phyloP scores from a whole-genome alignment of 306 rosid species.

The Quercus variabilis region DNA sequence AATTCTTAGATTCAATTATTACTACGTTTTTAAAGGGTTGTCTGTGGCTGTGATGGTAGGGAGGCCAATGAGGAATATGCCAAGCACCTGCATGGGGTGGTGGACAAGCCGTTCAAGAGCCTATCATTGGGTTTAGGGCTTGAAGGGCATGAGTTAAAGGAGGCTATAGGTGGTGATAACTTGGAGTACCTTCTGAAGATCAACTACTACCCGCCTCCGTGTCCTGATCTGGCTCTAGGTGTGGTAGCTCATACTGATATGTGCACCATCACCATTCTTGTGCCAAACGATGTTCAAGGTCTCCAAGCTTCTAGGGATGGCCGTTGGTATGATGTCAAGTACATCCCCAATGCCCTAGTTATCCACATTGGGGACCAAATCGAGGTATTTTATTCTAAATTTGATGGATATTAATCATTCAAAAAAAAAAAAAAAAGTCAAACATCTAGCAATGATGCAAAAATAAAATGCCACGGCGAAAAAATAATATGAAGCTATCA shows the following conservation, averaged over 20 bases:
- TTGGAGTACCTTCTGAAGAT: slow-evolving; percentile 61
- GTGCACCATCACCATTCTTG: slow-evolving; percentile 57
- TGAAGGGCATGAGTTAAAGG: slow-evolving; percentile 51
- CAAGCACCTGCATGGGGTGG: slow-evolving; percentile 42
- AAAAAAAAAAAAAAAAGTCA: too few species aligned
- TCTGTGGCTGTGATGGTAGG: slow-evolving; percentile 15
- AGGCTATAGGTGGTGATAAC: slow-evolving; percentile 51
- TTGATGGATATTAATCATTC: background rate
- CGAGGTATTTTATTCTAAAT: slow-evolving; percentile 35
- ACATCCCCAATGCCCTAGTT: slow-evolving; percentile 71
- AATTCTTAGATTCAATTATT: too few species aligned
- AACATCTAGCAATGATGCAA: too few species aligned
- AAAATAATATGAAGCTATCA: too few species aligned
- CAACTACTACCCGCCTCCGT: slow-evolving; percentile 85
- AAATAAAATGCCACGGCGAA: too few species aligned
- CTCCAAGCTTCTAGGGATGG: slow-evolving; percentile 68
- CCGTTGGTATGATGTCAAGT: slow-evolving; percentile 63
- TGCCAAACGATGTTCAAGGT: slow-evolving; percentile 77
- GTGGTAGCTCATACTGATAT: slow-evolving; percentile 79
- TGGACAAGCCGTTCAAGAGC: slow-evolving; percentile 44
- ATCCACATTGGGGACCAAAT: slow-evolving; percentile 75
- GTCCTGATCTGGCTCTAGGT: slow-evolving; percentile 74
- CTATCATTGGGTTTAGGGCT: slow-evolving; percentile 61
- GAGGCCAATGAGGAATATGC: slow-evolving; percentile 61
- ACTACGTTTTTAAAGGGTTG: background rate